Conservation (phyloP, 495 filamentous ascomycete species). For the Cudoniella acicularis region DNA sequence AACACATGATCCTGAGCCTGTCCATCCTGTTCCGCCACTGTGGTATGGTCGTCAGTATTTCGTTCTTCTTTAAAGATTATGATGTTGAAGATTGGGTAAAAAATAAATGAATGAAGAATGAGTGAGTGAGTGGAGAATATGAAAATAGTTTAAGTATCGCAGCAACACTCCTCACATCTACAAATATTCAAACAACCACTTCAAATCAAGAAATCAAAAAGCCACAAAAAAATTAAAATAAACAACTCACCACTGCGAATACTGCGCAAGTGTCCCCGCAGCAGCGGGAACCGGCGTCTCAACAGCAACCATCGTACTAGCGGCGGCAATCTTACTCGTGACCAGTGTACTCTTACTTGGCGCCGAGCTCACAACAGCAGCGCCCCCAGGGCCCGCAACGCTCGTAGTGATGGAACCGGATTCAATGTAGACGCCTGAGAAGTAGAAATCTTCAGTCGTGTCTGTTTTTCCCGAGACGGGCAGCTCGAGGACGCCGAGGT, state of each 20-base stretch:
- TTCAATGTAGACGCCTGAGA: constrained; percentile 70
- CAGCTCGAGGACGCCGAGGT: constrained; percentile 66
- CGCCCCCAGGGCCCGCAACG: constrained; percentile 44
- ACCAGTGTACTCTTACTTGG: background rate
- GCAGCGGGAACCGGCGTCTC: background rate
- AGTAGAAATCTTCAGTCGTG: constrained; percentile 63
- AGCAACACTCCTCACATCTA: too few species aligned
- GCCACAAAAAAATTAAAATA: too few species aligned
- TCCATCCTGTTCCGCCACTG: constrained; percentile 13
- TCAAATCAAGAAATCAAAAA: too few species aligned
- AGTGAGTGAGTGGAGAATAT: too few species aligned
- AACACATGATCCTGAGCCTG: constrained; percentile 9
- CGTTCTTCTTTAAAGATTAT: too few species aligned
- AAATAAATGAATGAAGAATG: too few species aligned
- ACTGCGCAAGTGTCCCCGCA: constrained; percentile 7
- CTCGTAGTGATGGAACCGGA: constrained; percentile 55
- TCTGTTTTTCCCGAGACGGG: constrained; percentile 52
- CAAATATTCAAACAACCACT: too few species aligned
- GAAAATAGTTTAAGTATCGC: too few species aligned
- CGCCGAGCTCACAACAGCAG: constrained; percentile 18
- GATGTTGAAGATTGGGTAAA: too few species aligned
- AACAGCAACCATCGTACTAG: background rate
- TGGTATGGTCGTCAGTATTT: too few species aligned
- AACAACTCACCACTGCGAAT: constrained; percentile 11
- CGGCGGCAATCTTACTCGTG: background rate